A percentile compares a stretch with the other conserved stretches of the same genome.
Evolutionary conservation across 2,329 filamentous ascomycete genomes (phyloP).

Genomic region (Pseudogymnoascus verrucosus): DNA sequence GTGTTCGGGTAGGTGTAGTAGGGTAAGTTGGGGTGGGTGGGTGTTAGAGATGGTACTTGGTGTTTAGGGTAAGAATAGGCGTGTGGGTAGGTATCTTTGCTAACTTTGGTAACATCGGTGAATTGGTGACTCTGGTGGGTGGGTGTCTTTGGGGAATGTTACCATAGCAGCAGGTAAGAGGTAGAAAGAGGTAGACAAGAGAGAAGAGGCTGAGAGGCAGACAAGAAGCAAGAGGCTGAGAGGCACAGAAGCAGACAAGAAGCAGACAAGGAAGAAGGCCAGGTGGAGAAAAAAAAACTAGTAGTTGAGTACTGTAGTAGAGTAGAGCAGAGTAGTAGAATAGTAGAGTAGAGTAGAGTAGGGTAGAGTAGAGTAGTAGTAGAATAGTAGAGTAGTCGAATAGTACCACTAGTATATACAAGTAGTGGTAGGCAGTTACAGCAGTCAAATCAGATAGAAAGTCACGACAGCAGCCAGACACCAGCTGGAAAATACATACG

Average conservation of each 20-base stretch:
- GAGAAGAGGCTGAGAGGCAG: background rate
- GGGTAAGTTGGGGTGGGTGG: background rate
- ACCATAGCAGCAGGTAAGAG: background rate
- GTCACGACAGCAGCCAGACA: background rate
- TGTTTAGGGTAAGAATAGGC: background rate
- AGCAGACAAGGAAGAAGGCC: background rate
- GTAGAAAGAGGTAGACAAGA: too few species aligned
- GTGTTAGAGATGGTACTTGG: background rate
- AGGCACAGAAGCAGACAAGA: background rate
- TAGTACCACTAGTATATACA: too few species aligned
- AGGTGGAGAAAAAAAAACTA: background rate
- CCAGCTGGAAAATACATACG: too few species aligned
- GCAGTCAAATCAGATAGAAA: background rate
- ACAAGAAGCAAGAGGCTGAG: background rate
- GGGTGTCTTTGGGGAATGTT: background rate
- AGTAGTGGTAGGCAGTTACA: too few species aligned
- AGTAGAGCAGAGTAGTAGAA: background rate
- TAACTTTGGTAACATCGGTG: background rate
- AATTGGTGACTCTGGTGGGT: background rate
- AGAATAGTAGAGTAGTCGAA: background rate
- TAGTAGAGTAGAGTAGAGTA: background rate
- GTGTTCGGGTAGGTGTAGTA: background rate
- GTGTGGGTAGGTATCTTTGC: background rate
- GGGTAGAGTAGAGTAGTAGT: background rate
- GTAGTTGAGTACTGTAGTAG: background rate